Conservation (phyloP, 495 filamentous ascomycete genomes). For the Haplographium delicatum region DNA sequence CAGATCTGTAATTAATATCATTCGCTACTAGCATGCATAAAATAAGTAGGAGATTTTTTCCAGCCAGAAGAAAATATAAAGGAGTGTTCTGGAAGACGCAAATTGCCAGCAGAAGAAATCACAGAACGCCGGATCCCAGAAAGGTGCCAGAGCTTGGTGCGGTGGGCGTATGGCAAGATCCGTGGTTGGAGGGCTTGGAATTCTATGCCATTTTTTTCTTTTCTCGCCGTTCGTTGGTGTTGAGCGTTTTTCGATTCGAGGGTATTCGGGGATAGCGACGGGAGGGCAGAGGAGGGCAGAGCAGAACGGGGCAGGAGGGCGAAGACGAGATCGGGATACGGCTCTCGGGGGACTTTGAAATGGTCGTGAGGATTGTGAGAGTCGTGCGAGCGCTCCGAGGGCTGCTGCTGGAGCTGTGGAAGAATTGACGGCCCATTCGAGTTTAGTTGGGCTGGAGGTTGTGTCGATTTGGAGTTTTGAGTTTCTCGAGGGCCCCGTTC, state of each 20-base stretch:
- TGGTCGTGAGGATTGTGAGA: background rate
- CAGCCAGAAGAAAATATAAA: conserved; percentile 5
- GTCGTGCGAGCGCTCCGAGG: background rate
- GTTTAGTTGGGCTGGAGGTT: background rate
- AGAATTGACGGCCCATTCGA: no score
- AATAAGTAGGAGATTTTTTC: conserved; percentile 2
- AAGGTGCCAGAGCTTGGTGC: background rate
- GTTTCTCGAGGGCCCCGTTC: no score
- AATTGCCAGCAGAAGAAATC: conserved; percentile 6
- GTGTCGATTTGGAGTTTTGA: no score
- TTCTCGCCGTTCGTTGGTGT: no score
- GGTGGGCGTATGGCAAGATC: conserved; percentile 4
- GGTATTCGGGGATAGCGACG: background rate
- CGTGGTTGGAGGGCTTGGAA: background rate
- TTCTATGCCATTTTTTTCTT: conserved; percentile 3
- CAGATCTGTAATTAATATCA: background rate
- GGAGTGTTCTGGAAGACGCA: conserved; percentile 14
- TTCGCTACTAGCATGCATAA: background rate
- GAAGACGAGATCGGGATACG: no score
- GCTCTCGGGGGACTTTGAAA: background rate
- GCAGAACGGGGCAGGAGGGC: no score
- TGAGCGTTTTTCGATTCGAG: background rate
- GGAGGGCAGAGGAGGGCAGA: background rate
- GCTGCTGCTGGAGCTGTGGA: no score
- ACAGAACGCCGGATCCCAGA: background rate